Conservation (phyloP, 768 basidiomycete genomes). For the Termitomyces sp. region DNA sequence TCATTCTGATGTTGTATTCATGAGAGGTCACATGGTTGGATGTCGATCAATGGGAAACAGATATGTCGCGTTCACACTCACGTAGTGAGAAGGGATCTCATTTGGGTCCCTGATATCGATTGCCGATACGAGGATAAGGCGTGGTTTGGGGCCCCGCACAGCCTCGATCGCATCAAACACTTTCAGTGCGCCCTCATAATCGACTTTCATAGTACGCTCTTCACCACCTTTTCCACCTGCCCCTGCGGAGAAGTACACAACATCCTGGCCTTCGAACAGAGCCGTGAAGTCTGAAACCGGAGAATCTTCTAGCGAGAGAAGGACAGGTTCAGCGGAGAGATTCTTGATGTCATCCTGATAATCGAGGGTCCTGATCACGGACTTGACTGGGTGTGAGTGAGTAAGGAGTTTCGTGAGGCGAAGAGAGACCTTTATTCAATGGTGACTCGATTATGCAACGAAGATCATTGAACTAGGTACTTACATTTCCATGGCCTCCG, state of each 20-base stretch:
- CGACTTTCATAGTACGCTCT: slow-evolving; percentile 52
- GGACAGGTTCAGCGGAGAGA: slow-evolving; percentile 38
- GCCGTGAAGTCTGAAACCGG: slow-evolving; percentile 40
- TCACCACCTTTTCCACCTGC: slow-evolving; percentile 58
- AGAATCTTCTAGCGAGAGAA: slow-evolving; percentile 56
- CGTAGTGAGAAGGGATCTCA: slow-evolving; percentile 49
- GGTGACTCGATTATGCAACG: background rate
- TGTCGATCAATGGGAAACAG: background rate
- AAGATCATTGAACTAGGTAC: slow-evolving; percentile 6
- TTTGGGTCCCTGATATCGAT: slow-evolving; percentile 52
- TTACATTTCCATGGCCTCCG: slow-evolving; percentile 51
- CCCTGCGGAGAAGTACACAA: slow-evolving; percentile 46
- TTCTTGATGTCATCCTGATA: slow-evolving; percentile 46
- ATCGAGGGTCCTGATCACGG: slow-evolving; percentile 47
- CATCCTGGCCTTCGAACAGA: slow-evolving; percentile 38
- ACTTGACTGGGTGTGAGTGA: slow-evolving; percentile 41
- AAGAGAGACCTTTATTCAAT: slow-evolving; percentile 40
- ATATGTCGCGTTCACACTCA: slow-evolving; percentile 30
- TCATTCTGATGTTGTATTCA: slow-evolving; percentile 31
- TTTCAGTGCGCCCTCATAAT: slow-evolving; percentile 64
- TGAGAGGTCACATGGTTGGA: background rate
- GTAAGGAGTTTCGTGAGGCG: slow-evolving; percentile 50
- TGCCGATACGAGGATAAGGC: slow-evolving; percentile 57
- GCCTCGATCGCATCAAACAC: slow-evolving; percentile 65
- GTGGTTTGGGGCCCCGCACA: slow-evolving; percentile 41